These are phyloP conservation scores for Plasmodium reichenowi DNA, from an alignment of 169 alveolate genomes.

Conservation along the genomic window DNA sequence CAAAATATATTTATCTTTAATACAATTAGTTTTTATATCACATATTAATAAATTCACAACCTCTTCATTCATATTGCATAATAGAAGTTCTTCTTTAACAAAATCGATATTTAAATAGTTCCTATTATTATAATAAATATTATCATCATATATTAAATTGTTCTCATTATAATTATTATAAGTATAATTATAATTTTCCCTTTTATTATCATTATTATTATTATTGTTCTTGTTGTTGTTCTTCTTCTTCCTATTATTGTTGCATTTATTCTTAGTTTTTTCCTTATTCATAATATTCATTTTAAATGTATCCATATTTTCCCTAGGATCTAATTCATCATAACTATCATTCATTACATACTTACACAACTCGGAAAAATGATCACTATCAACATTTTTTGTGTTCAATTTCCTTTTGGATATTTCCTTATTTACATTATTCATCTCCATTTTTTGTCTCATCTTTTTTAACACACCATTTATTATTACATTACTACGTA, in stretches of 20 bases:
- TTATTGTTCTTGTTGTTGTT: not conserved
- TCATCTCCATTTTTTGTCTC: not conserved
- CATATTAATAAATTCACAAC: slow-evolving; percentile 14
- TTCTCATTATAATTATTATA: not conserved
- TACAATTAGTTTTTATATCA: slow-evolving; percentile 19
- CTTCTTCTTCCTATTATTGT: not conserved
- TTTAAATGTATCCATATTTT: too few relatives aligned
- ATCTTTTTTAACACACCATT: slow-evolving; percentile 5
- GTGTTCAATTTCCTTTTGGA: not conserved
- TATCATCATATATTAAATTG: not conserved
- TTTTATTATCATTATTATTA: not conserved
- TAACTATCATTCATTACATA: not conserved
- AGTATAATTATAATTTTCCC: not conserved
- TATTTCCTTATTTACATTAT: not conserved
- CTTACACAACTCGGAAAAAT: not conserved
- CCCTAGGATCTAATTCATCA: not conserved
- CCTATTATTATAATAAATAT: not conserved
- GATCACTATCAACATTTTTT: not conserved
- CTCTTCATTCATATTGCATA: slow-evolving; percentile 28
- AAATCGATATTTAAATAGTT: slow-evolving; percentile 10
- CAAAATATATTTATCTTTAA: slow-evolving; percentile 19
- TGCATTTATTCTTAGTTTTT: not conserved
- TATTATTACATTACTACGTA: slow-evolving; percentile 6
- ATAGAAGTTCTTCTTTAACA: slow-evolving; percentile 30
- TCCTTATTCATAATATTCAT: not conserved